These are phyloP conservation scores for Penicillium egyptiacum DNA, from an alignment of 495 filamentous ascomycete genomes.

Conservation along the genomic window DNA sequence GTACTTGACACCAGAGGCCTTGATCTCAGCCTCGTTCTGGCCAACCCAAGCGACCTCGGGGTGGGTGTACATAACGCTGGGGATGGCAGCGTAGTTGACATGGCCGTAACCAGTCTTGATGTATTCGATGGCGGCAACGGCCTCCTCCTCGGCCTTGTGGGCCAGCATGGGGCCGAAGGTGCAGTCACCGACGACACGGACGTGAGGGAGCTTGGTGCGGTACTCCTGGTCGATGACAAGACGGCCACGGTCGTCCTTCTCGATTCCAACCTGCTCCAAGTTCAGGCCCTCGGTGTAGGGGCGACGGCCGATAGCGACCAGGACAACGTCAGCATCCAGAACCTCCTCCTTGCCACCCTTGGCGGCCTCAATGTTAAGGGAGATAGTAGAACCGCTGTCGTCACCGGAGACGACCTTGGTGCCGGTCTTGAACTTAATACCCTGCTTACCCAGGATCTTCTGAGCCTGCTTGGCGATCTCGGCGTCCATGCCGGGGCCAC, in stretches of 20 bases:
- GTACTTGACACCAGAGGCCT: constrained; percentile 86
- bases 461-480: constrained; percentile 91
- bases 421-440: constrained; percentile 96
- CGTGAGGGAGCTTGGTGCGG: constrained; percentile 94
- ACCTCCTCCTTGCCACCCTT: constrained; percentile 95
- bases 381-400: constrained; percentile 69
- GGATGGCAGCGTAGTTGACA: constrained; percentile 98
- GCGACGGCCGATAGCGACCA: constrained; percentile 93
- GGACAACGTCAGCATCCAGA: constrained; percentile 91
- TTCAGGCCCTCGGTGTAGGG: constrained; percentile 91
- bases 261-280: constrained; percentile 90
- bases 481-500: constrained; percentile 94
- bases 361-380: constrained; percentile 82
- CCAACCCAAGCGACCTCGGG: constrained; percentile 99
- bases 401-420: constrained; percentile 93
- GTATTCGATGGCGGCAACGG: constrained; percentile 89
- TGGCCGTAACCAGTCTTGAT: constrained; percentile 96
- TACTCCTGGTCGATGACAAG: constrained; percentile 97
- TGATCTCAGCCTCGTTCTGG: constrained; percentile 94
- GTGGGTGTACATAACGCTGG: constrained; percentile 98
- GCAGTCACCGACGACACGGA: constrained; percentile 93
- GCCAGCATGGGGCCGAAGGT: constrained; percentile 99
- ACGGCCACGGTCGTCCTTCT: constrained; percentile 90
- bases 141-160: constrained; percentile 99
- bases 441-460: constrained; percentile 93